Percentiles rank a stretch among this genome's conserved stretches.
Conservation (phyloP, 768 basidiomycete genomes). For the Astraeus odoratus region DNA sequence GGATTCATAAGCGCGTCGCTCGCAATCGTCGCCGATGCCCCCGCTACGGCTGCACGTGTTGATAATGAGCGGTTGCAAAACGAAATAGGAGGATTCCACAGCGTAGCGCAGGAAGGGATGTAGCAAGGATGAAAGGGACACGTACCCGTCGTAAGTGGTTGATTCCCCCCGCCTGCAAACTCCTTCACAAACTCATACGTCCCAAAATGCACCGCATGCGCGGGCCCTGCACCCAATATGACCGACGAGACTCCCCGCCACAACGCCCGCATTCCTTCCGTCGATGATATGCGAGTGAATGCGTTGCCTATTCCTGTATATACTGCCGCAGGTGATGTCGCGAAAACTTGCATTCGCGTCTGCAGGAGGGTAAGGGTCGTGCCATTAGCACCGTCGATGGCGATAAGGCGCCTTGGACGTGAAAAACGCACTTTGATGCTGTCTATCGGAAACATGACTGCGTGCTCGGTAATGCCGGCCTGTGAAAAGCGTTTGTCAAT, state of each 20-base stretch:
- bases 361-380: slow-evolving; percentile 24
- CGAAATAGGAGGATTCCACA: neutral
- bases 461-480: slow-evolving; percentile 99
- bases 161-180: slow-evolving; percentile 75
- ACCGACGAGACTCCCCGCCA: slow-evolving; percentile 98
- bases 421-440: slow-evolving; percentile 81
- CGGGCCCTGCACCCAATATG: slow-evolving; percentile 93
- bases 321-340: slow-evolving; percentile 75
- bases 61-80: slow-evolving; percentile 9
- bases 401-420: neutral
- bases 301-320: slow-evolving; percentile 90
- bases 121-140: slow-evolving; percentile 12
- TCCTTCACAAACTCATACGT: slow-evolving; percentile 94
- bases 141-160: slow-evolving; percentile 86
- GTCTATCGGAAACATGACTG: slow-evolving; percentile 97
- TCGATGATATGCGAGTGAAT: slow-evolving; percentile 86
- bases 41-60: slow-evolving; percentile 67
- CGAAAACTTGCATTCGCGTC: slow-evolving; percentile 99
- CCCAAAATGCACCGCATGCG: slow-evolving; percentile 97
- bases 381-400: slow-evolving; percentile 1
- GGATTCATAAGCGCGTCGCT: slow-evolving; percentile 99
- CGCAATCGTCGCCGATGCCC: slow-evolving; percentile 90
- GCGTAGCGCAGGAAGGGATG: neutral
- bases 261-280: slow-evolving; percentile 83
- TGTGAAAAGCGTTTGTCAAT: slow-evolving; percentile 30